phyloP scores from a whole-genome alignment of 1,284 basidiomycete species.

The Tremellales sp. region DNA sequence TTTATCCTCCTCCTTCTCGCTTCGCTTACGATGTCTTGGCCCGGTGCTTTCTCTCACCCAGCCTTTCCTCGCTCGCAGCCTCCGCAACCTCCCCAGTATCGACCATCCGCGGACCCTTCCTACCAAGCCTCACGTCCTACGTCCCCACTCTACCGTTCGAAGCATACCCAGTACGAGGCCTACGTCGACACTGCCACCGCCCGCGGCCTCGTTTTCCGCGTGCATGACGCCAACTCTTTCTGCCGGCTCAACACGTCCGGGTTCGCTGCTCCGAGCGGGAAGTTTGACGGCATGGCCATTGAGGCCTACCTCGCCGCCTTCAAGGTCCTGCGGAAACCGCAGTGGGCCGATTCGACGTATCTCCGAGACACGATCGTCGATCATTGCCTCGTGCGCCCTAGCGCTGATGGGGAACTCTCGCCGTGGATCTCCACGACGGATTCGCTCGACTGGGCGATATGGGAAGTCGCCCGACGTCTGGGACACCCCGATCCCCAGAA shows the following conservation, averaged over 20 bases:
- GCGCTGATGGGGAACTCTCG: neutral
- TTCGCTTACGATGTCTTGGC: too few relatives aligned
- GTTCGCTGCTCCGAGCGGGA: neutral
- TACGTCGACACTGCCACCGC: too few relatives aligned
- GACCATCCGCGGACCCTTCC: too few relatives aligned
- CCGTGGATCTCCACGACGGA: slow-evolving; percentile 27
- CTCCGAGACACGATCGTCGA: neutral
- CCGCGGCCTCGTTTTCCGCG: slow-evolving; percentile 5
- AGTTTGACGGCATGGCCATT: neutral
- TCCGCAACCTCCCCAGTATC: too few relatives aligned
- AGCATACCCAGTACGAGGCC: too few relatives aligned
- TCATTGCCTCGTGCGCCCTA: neutral
- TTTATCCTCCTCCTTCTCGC: too few relatives aligned
- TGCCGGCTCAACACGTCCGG: neutral
- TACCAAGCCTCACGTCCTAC: too few relatives aligned
- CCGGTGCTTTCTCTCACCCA: too few relatives aligned
- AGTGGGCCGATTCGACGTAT: neutral
- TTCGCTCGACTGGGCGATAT: slow-evolving; percentile 27
- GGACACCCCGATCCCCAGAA: neutral
- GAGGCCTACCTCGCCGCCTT: neutral
- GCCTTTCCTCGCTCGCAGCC: too few relatives aligned
- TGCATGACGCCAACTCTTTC: neutral
- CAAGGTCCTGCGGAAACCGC: neutral
- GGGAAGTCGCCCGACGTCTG: slow-evolving; percentile 30
- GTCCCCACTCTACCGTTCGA: too few relatives aligned